A percentile compares a stretch with the other conserved stretches of the same genome.
Conservation (phyloP, 2,329 filamentous ascomycete species). For the Coniella vitis region DNA sequence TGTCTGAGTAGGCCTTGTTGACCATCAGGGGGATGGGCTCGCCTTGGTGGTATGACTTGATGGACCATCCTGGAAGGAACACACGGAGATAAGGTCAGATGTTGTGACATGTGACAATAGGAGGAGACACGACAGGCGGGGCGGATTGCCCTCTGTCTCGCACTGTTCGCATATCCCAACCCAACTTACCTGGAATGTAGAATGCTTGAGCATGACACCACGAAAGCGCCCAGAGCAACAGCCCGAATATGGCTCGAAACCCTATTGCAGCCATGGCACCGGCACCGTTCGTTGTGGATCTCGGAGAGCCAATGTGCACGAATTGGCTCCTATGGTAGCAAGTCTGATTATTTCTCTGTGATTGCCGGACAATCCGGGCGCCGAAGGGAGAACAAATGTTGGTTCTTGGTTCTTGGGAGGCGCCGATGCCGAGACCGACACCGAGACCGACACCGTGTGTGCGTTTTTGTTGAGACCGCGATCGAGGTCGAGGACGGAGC, state of each 20-base stretch:
- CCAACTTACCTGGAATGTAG: slow-evolving; percentile 70
- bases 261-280: slow-evolving; percentile 15
- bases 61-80: slow-evolving; percentile 62
- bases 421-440: no score
- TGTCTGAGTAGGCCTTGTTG: slow-evolving; percentile 88
- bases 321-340: no score
- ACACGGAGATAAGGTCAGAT: slow-evolving; percentile 8
- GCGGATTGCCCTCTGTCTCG: neutral
- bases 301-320: neutral
- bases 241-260: slow-evolving; percentile 27
- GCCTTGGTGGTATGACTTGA: slow-evolving; percentile 69
- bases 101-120: neutral
- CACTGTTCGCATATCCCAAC: neutral
- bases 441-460: no score
- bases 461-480: no score
- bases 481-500: no score
- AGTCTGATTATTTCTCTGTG: no score
- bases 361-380: no score
- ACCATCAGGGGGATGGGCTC: slow-evolving; percentile 79
- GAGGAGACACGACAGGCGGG: neutral
- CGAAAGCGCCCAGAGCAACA: slow-evolving; percentile 39
- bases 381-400: no score
- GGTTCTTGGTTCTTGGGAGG: no score
- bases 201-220: slow-evolving; percentile 57
- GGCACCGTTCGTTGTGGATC: neutral